Percentiles rank a stretch among this genome's conserved stretches.
Conservation (phyloP, 1,139 yeast genomes). For the Taphrina flavorubra region DNA sequence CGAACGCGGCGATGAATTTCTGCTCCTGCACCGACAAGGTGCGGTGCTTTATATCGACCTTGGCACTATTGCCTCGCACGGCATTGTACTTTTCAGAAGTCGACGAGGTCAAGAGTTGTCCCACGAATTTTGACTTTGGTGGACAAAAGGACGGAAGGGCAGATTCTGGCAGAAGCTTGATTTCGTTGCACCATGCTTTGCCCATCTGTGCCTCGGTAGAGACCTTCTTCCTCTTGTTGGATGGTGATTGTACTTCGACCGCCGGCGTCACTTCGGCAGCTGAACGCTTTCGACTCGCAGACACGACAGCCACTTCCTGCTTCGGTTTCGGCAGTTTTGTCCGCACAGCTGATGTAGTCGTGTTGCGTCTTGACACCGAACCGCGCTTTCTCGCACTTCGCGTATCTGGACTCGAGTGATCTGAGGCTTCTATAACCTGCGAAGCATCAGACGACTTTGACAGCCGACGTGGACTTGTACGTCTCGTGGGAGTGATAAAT, state of each 20-base stretch:
- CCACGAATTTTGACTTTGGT: not conserved
- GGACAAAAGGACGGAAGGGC: slow-evolving; percentile 2
- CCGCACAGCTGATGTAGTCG: not conserved
- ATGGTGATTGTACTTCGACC: not conserved
- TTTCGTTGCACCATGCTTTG: slow-evolving; percentile 7
- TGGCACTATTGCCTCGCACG: not conserved
- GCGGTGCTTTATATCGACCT: slow-evolving; percentile 1
- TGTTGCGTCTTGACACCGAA: not conserved
- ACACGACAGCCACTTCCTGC: not conserved
- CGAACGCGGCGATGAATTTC: slow-evolving; percentile 8
- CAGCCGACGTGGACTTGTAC: not conserved
- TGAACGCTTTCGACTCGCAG: not conserved
- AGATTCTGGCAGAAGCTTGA: not conserved
- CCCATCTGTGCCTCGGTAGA: slow-evolving; percentile 5
- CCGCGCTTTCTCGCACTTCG: not conserved
- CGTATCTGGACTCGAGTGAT: not conserved
- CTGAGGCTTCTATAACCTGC: not conserved
- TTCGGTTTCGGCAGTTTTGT: not conserved
- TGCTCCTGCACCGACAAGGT: slow-evolving; percentile 5
- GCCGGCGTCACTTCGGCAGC: not conserved
- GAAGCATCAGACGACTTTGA: slow-evolving; percentile 2
- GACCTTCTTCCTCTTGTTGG: slow-evolving; percentile 7
- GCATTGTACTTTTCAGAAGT: slow-evolving; percentile 15
- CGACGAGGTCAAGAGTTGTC: not conserved
- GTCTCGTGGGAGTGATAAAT: not conserved